phyloP scores from a whole-genome alignment of 2,329 filamentous ascomycete species.

The Orbilia brochopaga region DNA sequence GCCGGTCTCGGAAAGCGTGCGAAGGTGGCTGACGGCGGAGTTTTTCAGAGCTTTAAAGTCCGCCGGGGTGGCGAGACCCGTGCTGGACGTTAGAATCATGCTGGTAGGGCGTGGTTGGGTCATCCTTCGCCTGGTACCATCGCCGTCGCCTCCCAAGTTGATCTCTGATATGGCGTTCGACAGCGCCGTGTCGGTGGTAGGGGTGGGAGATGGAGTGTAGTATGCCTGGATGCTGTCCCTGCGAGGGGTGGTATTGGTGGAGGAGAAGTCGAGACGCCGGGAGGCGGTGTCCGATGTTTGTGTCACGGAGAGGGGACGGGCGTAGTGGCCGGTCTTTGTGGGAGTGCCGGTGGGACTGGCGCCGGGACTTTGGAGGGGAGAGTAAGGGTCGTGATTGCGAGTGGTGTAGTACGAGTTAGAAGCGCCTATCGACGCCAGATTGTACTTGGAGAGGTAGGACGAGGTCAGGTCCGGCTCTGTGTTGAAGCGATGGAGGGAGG shows the following conservation, averaged over 20 bases:
- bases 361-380: slow-evolving; percentile 43
- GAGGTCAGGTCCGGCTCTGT: slow-evolving; percentile 32
- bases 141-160: slow-evolving; percentile 23
- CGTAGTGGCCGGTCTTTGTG: slow-evolving; percentile 32
- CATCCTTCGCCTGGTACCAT: slow-evolving; percentile 31
- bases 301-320: slow-evolving; percentile 21
- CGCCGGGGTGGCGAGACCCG: slow-evolving; percentile 37
- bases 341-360: slow-evolving; percentile 43
- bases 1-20: slow-evolving; percentile 78
- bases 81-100: slow-evolving; percentile 36
- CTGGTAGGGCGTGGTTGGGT: slow-evolving; percentile 36
- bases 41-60: slow-evolving; percentile 66
- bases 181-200: slow-evolving; percentile 24
- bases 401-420: slow-evolving; percentile 26
- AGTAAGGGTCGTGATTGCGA: slow-evolving; percentile 36
- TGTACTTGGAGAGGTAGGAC: slow-evolving; percentile 43
- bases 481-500: slow-evolving; percentile 43
- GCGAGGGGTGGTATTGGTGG: slow-evolving; percentile 35
- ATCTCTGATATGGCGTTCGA: slow-evolving; percentile 43
- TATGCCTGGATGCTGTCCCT: slow-evolving; percentile 27
- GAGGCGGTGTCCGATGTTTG: slow-evolving; percentile 29
- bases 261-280: slow-evolving; percentile 39
- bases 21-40: slow-evolving; percentile 87
- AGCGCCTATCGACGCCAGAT: slow-evolving; percentile 16
- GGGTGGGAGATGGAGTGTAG: slow-evolving; percentile 34